A percentile compares a stretch with the other conserved stretches of the same genome.
Evolutionary conservation across 2,329 filamentous ascomycete species (phyloP).

Genomic region (Thelonectria blattea): DNA sequence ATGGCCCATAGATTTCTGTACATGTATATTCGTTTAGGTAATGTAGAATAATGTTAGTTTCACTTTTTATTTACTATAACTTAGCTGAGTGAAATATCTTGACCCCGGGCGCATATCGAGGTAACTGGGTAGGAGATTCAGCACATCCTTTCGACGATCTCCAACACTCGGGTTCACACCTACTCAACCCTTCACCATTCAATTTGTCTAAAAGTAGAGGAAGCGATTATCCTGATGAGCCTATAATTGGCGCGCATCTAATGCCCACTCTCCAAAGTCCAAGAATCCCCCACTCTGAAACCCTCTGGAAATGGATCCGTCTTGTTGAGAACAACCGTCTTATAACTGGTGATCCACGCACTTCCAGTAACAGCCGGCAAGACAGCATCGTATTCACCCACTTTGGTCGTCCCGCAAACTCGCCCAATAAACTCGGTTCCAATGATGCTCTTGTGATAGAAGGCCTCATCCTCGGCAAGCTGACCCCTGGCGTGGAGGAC

Average conservation of each 20-base stretch:
- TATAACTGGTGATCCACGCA: constrained; percentile 17
- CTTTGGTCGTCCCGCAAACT: constrained; percentile 8
- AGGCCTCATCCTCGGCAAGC: constrained; percentile 16
- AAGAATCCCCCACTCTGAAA: constrained; percentile 3
- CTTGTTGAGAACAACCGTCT: constrained; percentile 10
- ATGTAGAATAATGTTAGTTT: not conserved
- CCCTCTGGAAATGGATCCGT: constrained; percentile 13
- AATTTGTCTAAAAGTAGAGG: too few relatives aligned
- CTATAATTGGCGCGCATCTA: not conserved
- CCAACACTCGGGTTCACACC: too few relatives aligned
- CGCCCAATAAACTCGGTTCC: constrained; percentile 23
- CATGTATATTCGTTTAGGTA: not conserved
- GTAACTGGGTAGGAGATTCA: too few relatives aligned
- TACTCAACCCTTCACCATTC: too few relatives aligned
- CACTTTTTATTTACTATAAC: too few relatives aligned
- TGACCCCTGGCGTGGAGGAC: constrained; percentile 23
- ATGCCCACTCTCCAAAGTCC: not conserved
- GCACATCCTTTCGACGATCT: too few relatives aligned
- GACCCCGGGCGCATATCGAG: too few relatives aligned
- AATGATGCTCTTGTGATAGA: constrained; percentile 22
- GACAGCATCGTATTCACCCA: constrained; percentile 2
- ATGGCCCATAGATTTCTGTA: not conserved
- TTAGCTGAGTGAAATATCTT: too few relatives aligned
- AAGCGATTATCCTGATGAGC: too few relatives aligned
- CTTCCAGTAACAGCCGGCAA: constrained; percentile 5